Evolutionary conservation across 73 alveolate species (phyloP).

Genomic region (Tetrahymena thermophila): DNA sequence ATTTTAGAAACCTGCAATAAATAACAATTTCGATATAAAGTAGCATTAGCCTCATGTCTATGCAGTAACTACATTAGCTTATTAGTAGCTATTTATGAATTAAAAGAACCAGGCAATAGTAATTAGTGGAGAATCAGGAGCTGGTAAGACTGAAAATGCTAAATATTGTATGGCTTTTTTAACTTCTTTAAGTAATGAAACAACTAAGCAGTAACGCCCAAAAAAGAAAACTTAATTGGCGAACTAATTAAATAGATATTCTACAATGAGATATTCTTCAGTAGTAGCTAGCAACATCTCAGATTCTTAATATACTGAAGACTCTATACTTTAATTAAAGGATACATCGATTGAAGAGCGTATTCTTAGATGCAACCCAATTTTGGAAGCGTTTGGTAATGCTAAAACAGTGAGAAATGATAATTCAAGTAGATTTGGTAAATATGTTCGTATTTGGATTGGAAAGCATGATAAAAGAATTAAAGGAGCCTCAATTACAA

Average conservation of each 20-base stretch:
- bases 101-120: constrained; percentile 84
- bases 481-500: constrained; percentile 84
- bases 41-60: constrained; percentile 83
- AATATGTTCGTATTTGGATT: constrained; percentile 84
- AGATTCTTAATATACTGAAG: background rate
- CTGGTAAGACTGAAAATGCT: constrained; percentile 99
- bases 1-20: constrained; percentile 21
- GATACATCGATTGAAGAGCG: constrained; percentile 75
- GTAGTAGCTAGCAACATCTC: background rate
- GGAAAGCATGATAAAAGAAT: constrained; percentile 69
- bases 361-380: constrained; percentile 93
- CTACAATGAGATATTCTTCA: background rate
- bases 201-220: constrained; percentile 2
- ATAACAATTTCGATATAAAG: constrained; percentile 32
- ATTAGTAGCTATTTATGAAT: constrained; percentile 65
- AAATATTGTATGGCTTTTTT: constrained; percentile 88
- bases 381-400: constrained; percentile 98
- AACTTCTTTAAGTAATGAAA: constrained; percentile 42
- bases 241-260: background rate
- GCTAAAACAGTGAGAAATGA: constrained; percentile 91
- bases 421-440: constrained; percentile 95
- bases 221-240: constrained; percentile 2
- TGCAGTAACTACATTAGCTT: constrained; percentile 83
- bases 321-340: background rate
- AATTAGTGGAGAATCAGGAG: constrained; percentile 98